phyloP scores from a whole-genome alignment of 106 monocot species.

The Narthecium ossifragum region DNA sequence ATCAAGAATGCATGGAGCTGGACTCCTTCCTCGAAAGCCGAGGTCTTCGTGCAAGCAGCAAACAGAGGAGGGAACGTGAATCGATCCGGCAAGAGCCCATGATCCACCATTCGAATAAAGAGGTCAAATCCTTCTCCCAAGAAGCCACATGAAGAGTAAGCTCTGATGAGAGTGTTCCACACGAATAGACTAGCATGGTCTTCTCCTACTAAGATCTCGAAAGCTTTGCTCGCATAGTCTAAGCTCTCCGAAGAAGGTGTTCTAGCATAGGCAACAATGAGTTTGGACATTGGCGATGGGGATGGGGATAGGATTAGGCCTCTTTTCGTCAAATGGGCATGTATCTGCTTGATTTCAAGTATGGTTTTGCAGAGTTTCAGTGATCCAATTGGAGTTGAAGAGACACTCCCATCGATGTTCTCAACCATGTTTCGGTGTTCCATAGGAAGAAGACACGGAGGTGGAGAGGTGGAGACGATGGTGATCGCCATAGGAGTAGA shows the following conservation, averaged over 20 bases:
- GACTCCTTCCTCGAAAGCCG: neutral
- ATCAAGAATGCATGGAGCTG: slow-evolving; percentile 7
- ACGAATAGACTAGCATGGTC: neutral
- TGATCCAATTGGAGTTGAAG: neutral
- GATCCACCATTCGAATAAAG: neutral
- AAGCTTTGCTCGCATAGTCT: slow-evolving; percentile 2
- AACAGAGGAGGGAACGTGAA: slow-evolving; percentile 7
- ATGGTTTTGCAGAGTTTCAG: neutral
- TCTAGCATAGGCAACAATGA: neutral
- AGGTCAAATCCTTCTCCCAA: neutral
- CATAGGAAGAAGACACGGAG: too few relatives aligned
- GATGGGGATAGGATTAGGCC: neutral
- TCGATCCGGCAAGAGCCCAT: neutral
- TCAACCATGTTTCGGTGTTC: too few relatives aligned
- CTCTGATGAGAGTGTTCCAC: slow-evolving; percentile 4
- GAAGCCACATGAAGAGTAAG: neutral
- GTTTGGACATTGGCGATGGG: neutral
- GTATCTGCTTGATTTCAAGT: neutral
- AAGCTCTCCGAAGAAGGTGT: slow-evolving; percentile 1
- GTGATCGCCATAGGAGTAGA: too few relatives aligned
- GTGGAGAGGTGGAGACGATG: too few relatives aligned
- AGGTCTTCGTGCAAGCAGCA: neutral
- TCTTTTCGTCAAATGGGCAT: neutral
- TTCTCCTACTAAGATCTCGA: neutral
- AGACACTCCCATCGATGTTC: too few relatives aligned